phyloP scores from a whole-genome alignment of 345 rosid species.

The Euphorbia lathyris region DNA sequence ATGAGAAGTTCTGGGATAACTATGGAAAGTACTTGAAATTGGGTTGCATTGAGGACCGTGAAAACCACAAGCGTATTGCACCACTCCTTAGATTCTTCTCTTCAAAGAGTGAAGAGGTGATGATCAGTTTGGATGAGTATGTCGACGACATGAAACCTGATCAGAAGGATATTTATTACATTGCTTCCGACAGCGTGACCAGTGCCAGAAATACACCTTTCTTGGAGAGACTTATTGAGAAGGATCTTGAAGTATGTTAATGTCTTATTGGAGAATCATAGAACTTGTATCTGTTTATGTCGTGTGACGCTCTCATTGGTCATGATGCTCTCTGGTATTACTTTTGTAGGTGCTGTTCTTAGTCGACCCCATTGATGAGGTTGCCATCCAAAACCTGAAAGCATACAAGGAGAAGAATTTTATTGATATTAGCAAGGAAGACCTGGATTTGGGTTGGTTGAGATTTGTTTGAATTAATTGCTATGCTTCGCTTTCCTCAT shows the following conservation, averaged over 20 bases:
- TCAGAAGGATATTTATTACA: slow-evolving; percentile 84
- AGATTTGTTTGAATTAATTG: too few species aligned
- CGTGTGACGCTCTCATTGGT: not conserved
- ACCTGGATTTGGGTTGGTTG: slow-evolving; percentile 78
- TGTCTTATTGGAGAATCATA: slow-evolving; percentile 3
- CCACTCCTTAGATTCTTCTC: slow-evolving; percentile 94
- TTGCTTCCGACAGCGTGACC: slow-evolving; percentile 83
- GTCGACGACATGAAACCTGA: slow-evolving; percentile 96
- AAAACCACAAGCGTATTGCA: slow-evolving; percentile 95
- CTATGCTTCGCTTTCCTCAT: not conserved
- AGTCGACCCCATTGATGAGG: slow-evolving; percentile 94
- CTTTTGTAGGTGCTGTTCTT: slow-evolving; percentile 62
- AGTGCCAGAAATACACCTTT: slow-evolving; percentile 95
- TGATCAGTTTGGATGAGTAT: slow-evolving; percentile 97
- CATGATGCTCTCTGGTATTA: slow-evolving; percentile 8
- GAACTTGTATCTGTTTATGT: slow-evolving; percentile 3
- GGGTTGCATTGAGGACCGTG: slow-evolving; percentile 96
- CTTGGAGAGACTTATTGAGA: slow-evolving; percentile 84
- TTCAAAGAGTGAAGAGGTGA: slow-evolving; percentile 86
- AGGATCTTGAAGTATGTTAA: slow-evolving; percentile 72
- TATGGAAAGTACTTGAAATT: slow-evolving; percentile 81
- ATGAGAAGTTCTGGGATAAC: slow-evolving; percentile 93
- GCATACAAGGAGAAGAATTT: slow-evolving; percentile 94
- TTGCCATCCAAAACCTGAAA: slow-evolving; percentile 84
- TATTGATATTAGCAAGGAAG: slow-evolving; percentile 97